phyloP scores from a whole-genome alignment of 2,329 filamentous ascomycete genomes.

The Diaporthe batatas region DNA sequence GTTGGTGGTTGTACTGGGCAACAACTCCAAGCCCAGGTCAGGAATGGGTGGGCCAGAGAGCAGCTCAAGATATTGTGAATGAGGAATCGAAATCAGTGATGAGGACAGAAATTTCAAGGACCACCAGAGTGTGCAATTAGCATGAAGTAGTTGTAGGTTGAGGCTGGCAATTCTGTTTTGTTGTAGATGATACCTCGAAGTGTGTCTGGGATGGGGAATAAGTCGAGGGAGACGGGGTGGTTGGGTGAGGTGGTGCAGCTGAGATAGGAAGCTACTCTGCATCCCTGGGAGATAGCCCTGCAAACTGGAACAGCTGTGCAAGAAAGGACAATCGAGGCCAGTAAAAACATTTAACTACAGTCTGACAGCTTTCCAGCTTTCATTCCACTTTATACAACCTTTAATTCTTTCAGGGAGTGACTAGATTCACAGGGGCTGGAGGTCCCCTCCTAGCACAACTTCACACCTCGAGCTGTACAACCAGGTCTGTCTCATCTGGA shows the following conservation, averaged over 20 bases:
- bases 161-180: background rate
- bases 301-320: background rate
- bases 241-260: background rate
- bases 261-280: conserved; percentile 7
- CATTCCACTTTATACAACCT: too few relatives aligned
- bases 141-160: background rate
- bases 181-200: background rate
- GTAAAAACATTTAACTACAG: background rate
- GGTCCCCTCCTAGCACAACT: conserved; percentile 46
- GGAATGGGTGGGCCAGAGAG: background rate
- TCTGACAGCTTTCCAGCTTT: background rate
- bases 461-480: conserved; percentile 42
- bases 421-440: conserved; percentile 39
- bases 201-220: background rate
- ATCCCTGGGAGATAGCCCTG: background rate
- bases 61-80: background rate
- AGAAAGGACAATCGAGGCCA: background rate
- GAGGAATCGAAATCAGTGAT: background rate
- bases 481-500: background rate
- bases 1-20: conserved; percentile 22
- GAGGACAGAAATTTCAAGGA: background rate
- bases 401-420: background rate
- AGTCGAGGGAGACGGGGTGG: background rate
- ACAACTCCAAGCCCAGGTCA: conserved; percentile 7
- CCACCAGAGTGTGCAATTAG: background rate